Percentiles rank a stretch among this genome's conserved stretches.
These are phyloP conservation scores for Dendrocalamus latiflorus DNA, from an alignment of 202 grass and related monocot species.

Conservation along the genomic window DNA sequence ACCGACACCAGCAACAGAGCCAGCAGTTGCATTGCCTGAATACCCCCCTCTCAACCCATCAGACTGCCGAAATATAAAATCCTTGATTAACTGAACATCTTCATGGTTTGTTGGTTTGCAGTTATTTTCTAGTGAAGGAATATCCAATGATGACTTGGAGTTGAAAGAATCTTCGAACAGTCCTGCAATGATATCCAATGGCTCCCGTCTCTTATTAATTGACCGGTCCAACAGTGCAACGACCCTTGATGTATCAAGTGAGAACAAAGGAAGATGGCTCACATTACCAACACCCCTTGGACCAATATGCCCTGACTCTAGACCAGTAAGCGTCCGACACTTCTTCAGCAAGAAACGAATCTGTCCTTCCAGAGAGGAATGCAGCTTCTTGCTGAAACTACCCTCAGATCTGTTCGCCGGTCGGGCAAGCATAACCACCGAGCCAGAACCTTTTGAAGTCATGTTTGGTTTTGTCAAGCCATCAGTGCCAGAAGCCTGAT, in stretches of 20 bases:
- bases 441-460: constrained; percentile 45
- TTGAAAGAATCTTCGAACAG: constrained; percentile 56
- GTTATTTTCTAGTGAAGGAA: constrained; percentile 61
- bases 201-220: constrained; percentile 52
- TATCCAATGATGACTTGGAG: constrained; percentile 54
- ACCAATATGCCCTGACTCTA: constrained; percentile 58
- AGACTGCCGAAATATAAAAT: constrained; percentile 77
- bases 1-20: constrained; percentile 62
- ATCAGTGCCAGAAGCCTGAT: constrained; percentile 33
- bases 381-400: constrained; percentile 54
- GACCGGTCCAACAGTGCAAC: constrained; percentile 51
- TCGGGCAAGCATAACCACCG: constrained; percentile 57
- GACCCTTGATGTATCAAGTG: constrained; percentile 71
- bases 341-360: constrained; percentile 81
- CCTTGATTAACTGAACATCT: constrained; percentile 80
- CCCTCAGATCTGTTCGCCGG: constrained; percentile 49
- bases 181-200: constrained; percentile 55
- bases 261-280: constrained; percentile 65
- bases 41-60: constrained; percentile 68
- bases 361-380: constrained; percentile 74
- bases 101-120: constrained; percentile 51
- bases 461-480: constrained; percentile 42
- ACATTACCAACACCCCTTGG: constrained; percentile 49
- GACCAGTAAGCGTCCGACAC: constrained; percentile 46
- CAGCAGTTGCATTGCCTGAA: constrained; percentile 56